Percentiles rank a stretch among this genome's conserved stretches.
These are phyloP conservation scores for Schizophyllum commune DNA, from an alignment of 1,284 basidiomycete species.

Conservation along the genomic window DNA sequence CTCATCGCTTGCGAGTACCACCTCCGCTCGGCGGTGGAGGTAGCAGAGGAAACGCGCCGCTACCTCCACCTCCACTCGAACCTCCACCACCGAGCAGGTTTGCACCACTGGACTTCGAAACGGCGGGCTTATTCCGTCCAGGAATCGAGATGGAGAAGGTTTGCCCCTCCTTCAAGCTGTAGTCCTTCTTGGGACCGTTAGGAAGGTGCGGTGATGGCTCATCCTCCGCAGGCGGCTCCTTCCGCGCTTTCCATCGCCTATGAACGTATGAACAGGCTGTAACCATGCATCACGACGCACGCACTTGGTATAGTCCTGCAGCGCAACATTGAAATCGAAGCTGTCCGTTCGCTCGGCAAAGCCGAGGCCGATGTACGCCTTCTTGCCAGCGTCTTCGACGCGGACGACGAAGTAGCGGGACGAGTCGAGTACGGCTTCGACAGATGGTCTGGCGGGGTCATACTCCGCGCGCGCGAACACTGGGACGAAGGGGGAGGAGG, in stretches of 20 bases:
- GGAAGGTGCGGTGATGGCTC: constrained; percentile 53
- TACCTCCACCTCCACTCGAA: constrained; percentile 21
- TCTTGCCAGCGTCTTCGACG: constrained; percentile 80
- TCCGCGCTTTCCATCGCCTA: constrained; percentile 54
- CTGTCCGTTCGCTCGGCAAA: constrained; percentile 88
- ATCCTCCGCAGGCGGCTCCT: constrained; percentile 43
- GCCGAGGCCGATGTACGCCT: constrained; percentile 92
- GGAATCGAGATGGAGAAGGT: constrained; percentile 92
- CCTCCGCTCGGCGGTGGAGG: constrained; percentile 55
- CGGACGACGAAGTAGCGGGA: constrained; percentile 94
- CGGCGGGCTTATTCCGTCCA: constrained; percentile 43
- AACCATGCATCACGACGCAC: neutral
- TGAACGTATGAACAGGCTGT: neutral
- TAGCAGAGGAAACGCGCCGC: constrained; percentile 47
- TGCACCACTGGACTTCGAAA: constrained; percentile 2
- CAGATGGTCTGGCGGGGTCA: constrained; percentile 71
- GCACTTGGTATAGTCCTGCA: constrained; percentile 94
- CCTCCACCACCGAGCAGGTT: neutral
- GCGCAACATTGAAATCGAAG: constrained; percentile 93
- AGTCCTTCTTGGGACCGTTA: constrained; percentile 85
- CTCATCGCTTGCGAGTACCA: constrained; percentile 32
- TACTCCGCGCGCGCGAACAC: constrained; percentile 93
- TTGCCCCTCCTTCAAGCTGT: constrained; percentile 92
- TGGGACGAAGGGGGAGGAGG: constrained; percentile 20
- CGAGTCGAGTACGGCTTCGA: constrained; percentile 94